A percentile compares a stretch with the other conserved stretches of the same genome.
These are phyloP conservation scores for Diaporthe citrichinensis DNA, from an alignment of 2,329 filamentous ascomycete genomes.

Conservation along the genomic window DNA sequence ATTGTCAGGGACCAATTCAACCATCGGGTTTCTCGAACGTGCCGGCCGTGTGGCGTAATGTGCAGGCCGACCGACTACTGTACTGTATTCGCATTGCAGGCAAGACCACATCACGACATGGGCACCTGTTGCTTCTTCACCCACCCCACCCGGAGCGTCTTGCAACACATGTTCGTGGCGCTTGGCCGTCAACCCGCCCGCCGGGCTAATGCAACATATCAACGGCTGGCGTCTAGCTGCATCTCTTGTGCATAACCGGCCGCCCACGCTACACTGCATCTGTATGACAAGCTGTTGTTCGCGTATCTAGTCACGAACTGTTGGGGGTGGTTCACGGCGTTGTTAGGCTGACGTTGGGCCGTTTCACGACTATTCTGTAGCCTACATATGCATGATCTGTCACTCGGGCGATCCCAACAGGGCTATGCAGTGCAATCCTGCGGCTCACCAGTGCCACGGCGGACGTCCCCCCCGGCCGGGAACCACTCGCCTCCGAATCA, in stretches of 20 bases:
- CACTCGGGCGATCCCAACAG: slow-evolving; percentile 8
- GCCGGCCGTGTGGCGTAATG: not conserved
- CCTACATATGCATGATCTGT: slow-evolving; percentile 15
- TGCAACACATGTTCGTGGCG: slow-evolving; percentile 10
- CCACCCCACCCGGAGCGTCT: not conserved
- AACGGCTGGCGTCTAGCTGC: slow-evolving; percentile 31
- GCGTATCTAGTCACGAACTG: slow-evolving; percentile 29
- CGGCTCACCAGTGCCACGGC: slow-evolving; percentile 14
- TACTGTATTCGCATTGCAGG: not conserved
- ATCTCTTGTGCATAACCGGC: slow-evolving; percentile 29
- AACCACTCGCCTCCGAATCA: not conserved
- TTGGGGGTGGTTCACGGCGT: slow-evolving; percentile 20
- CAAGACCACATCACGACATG: not conserved
- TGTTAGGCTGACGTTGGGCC: slow-evolving; percentile 24
- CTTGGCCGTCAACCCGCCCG: slow-evolving; percentile 13
- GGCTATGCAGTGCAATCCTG: slow-evolving; percentile 3
- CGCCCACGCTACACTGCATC: slow-evolving; percentile 26
- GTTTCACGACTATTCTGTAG: slow-evolving; percentile 17
- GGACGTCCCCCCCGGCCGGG: not conserved
- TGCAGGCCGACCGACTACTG: not conserved
- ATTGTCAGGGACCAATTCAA: not conserved
- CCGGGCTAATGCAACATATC: slow-evolving; percentile 25
- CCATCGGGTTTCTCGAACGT: not conserved
- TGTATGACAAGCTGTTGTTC: slow-evolving; percentile 21
- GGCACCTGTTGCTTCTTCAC: not conserved